Conservation (phyloP, 768 basidiomycete genomes). For the Podaxis sp. region DNA sequence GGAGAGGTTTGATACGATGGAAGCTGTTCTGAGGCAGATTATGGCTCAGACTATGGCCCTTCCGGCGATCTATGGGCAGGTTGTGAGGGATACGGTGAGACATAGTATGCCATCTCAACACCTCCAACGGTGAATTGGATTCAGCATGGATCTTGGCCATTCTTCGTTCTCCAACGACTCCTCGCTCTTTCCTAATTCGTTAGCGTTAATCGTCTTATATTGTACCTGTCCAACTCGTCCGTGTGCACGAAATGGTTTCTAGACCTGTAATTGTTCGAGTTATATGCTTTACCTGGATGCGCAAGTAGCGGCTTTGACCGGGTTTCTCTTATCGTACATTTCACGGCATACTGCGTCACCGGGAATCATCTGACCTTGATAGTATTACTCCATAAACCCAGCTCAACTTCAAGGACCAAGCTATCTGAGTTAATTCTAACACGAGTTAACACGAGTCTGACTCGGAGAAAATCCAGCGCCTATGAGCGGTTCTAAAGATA, state of each 20-base stretch:
- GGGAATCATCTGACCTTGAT: neutral
- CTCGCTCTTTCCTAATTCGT: neutral
- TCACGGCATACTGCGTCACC: too few relatives aligned
- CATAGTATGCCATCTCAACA: conserved; percentile 4
- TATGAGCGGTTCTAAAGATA: neutral
- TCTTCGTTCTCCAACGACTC: neutral
- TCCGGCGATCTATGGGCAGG: conserved; percentile 27
- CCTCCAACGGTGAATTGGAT: neutral
- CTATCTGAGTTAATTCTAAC: neutral
- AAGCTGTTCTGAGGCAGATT: conserved; percentile 24
- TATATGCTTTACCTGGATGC: too few relatives aligned
- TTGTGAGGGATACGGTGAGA: conserved; percentile 19
- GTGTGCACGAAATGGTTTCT: neutral
- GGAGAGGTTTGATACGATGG: conserved; percentile 23
- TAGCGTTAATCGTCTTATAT: neutral
- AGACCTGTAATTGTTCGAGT: too few relatives aligned
- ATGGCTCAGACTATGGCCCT: conserved; percentile 28
- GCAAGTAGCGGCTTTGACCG: too few relatives aligned
- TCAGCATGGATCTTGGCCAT: neutral
- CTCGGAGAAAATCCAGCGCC: neutral
- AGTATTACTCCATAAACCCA: neutral
- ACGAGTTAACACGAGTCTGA: conserved; percentile 1
- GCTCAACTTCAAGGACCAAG: neutral
- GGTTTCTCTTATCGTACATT: too few relatives aligned
- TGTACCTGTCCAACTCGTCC: neutral